Evolutionary conservation across 2,329 filamentous ascomycete species (phyloP), one percentile per base, ranked within the genome.

Genomic region (Ceratocystis destructans): DNA sequence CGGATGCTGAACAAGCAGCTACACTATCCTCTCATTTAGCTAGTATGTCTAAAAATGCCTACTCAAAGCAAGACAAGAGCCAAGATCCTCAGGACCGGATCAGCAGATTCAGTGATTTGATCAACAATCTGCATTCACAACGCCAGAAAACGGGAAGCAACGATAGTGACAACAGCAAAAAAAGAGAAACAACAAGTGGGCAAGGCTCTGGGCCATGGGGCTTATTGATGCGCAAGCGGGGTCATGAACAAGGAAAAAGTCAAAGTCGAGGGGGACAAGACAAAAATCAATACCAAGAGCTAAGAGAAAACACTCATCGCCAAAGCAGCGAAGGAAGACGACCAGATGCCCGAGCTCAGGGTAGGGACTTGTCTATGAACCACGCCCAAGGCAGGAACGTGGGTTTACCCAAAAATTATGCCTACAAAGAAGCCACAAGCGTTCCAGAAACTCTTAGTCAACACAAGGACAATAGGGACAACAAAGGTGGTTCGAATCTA

Each of bases 41-140:
- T 33, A 64, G 28, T 25, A 15, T 28, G n/a, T 33, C 25, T 37
- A 33, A 59, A 6, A 59, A 25, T 59, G 31, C 28, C 20, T 59
- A 28, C 7, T n/a, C 55, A 37, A 59, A 37, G 15, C 55, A 8
- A 33, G 28, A 31, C 4, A 15, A 59, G 25, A 15, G 6, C 20
- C 28, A 59, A 48, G 53, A 67, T 3, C 41, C 59, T 5, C 62
- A 67, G 44, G 50, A n/a, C 44, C 37, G 45, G 31, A 67, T 67
- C 20, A 46, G 22, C 20, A 67, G 61, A 28, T 67, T 67, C n/a
- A 67, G 64, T 33, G 46, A 64, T 48, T 45, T 67, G 25, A 53
- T 67, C 12, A 61, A 28, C 25, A 67, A 67, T 7, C 25, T 64
- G 5, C 41, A 55, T 41, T 44, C 45, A 33, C 62, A 67, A 22